Base-by-base conservation (phyloP, 805 yeast genomes). In the Wickerhamiella azymoides region DNA sequence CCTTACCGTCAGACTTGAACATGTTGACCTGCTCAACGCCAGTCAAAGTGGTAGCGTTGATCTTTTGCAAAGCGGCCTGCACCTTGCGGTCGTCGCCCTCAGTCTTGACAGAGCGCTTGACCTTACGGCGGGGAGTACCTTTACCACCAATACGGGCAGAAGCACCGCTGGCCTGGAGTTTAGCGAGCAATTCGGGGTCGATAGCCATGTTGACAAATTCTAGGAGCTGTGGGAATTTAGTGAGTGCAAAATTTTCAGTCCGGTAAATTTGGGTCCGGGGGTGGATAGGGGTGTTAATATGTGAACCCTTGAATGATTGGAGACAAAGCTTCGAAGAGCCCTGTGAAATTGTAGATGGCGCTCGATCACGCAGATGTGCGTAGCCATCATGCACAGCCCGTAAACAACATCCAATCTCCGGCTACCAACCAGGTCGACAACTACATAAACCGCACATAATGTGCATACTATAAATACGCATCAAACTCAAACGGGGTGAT, bases 1-100 rank as follows among this genome's bases (percentile, higher is more conserved):
- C 96, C 64, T 80, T 81, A 64, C 96, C 96, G 67, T 89, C 96
- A 54, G 85, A 95, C 69, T 75, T 82, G 83, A 92, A 88, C 75
- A 89, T 84, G 78, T 88, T 89, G 62, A 95, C 97, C 74, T 89
- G 96, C 66, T 85, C 94, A 61, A 89, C 80, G 61, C 83, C 85
- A 56, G 82, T 86, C 58, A 89, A 70, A 60, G 85, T 81, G 69
- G 81, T 84, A 55, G 88, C 93, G 69, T 83, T 80, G 66, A 89
- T 74, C 72, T 88, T 86, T 67, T 79, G 80, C 69, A 89, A 73
- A 62, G 89, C 77, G 58, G 79, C 83, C 71, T 84, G 86, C 66
- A 89, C 75, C 71, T 88, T 86, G 67, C 85, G 73, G 63, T 86
- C 94, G 60, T 79, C 85, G 52, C 65, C 69, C 69, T 82, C 85